Percentiles rank a stretch among this genome's conserved stretches.
phyloP scores from a whole-genome alignment of 495 filamentous ascomycete genomes.

The Trichoderma gamsii region DNA sequence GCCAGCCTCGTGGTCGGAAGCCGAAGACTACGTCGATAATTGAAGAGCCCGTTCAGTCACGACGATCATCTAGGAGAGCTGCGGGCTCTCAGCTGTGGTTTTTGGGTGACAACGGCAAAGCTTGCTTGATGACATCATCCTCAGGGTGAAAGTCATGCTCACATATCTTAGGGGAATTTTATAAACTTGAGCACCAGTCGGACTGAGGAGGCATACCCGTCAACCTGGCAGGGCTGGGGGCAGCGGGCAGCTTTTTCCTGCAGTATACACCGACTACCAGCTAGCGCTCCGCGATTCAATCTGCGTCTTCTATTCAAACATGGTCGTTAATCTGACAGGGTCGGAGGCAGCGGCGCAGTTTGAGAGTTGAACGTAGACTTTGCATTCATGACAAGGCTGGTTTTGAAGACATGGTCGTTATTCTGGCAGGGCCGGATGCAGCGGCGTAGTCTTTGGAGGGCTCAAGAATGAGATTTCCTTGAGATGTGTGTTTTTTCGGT shows the following conservation, averaged over 20 bases:
- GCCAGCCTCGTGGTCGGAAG: background rate
- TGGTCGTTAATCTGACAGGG: constrained; percentile 14
- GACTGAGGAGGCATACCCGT: background rate
- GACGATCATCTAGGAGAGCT: background rate
- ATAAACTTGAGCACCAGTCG: background rate
- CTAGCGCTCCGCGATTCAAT: background rate
- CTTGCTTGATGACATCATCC: background rate
- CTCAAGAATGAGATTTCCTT: background rate
- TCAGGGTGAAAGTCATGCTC: background rate
- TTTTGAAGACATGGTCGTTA: constrained; percentile 1
- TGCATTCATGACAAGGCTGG: background rate
- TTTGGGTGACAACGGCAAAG: background rate
- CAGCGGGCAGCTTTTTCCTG: background rate
- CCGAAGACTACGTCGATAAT: background rate
- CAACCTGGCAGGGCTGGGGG: constrained; percentile 6
- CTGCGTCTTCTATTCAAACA: background rate
- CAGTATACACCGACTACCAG: background rate
- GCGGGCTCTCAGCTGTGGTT: background rate
- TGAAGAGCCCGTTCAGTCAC: background rate
- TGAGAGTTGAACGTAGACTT: no score
- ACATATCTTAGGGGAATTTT: no score
- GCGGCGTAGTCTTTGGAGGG: constrained; percentile 29
- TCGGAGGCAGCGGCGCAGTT: constrained; percentile 8
- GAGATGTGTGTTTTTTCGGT: no score
- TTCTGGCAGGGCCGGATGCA: constrained; percentile 9